Conservation (phyloP, 441 rosid species). For the Pelargonium citronellum region DNA sequence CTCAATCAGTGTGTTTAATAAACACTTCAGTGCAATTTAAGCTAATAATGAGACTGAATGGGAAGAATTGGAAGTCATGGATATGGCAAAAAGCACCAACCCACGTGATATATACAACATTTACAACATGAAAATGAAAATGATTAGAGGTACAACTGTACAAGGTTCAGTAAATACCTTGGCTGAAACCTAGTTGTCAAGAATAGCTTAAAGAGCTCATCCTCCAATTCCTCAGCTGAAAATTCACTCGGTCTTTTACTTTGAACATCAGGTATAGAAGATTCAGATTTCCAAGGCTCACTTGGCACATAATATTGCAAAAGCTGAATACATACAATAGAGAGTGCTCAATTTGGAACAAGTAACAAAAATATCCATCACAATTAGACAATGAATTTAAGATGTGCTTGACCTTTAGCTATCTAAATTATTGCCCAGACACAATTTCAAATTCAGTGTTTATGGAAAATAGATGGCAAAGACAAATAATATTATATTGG, state of each 20-base stretch:
- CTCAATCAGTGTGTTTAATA: too few species aligned
- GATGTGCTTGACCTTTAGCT: not conserved
- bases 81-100: not conserved
- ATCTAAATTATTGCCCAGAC: too few species aligned
- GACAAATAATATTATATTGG: too few species aligned
- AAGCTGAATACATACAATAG: constrained; percentile 38
- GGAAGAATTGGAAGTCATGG: not conserved
- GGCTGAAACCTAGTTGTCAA: constrained; percentile 48
- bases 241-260: constrained; percentile 36
- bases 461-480: too few species aligned
- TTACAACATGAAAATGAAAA: not conserved
- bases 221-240: constrained; percentile 48
- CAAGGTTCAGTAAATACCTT: constrained; percentile 35
- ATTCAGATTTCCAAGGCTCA: constrained; percentile 47
- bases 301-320: constrained; percentile 45
- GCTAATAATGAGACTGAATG: too few species aligned
- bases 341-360: constrained; percentile 11
- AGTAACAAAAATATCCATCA: constrained; percentile 7
- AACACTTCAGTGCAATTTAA: too few species aligned
- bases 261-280: constrained; percentile 22
- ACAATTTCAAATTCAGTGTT: too few species aligned
- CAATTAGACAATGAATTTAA: constrained; percentile 4
- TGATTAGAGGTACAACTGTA: not conserved
- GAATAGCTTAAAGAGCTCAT: constrained; percentile 52
- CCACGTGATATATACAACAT: not conserved